Evolutionary conservation across 106 monocot genomes (phyloP).

Genomic region (Narthecium ossifragum): DNA sequence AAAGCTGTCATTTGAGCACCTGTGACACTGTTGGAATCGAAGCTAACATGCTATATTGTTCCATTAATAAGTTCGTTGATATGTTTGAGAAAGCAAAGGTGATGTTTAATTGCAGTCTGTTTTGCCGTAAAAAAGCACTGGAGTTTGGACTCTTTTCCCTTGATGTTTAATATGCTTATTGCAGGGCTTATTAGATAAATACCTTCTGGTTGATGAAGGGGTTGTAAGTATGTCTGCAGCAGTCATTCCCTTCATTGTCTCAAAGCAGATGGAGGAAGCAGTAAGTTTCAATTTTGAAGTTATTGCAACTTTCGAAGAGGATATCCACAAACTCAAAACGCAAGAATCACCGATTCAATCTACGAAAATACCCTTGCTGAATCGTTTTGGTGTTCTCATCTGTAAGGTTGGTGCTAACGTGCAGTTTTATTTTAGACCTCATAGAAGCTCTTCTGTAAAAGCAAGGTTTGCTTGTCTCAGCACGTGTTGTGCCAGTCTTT

Average conservation of each 20-base stretch:
- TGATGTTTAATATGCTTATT: constrained; percentile 13
- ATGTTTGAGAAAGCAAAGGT: constrained; percentile 70
- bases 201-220: constrained; percentile 35
- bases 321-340: constrained; percentile 14
- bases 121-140: too few species aligned
- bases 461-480: too few species aligned
- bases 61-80: constrained; percentile 34
- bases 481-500: too few species aligned
- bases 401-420: too few species aligned
- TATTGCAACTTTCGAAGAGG: constrained; percentile 30
- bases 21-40: constrained; percentile 33
- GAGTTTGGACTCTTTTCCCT: background rate
- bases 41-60: constrained; percentile 12
- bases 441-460: too few species aligned
- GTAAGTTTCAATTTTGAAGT: constrained; percentile 38
- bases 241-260: constrained; percentile 33
- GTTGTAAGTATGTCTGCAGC: constrained; percentile 5
- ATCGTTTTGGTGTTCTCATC: constrained; percentile 43
- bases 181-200: constrained; percentile 59
- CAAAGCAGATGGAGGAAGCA: constrained; percentile 47
- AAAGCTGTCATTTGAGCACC: constrained; percentile 36
- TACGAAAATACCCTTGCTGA: constrained; percentile 28
- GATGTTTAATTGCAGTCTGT: background rate
- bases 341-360: constrained; percentile 30
- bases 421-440: too few species aligned